phyloP scores from a whole-genome alignment of 495 filamentous ascomycete genomes.

The Daldinia bambusicola region DNA sequence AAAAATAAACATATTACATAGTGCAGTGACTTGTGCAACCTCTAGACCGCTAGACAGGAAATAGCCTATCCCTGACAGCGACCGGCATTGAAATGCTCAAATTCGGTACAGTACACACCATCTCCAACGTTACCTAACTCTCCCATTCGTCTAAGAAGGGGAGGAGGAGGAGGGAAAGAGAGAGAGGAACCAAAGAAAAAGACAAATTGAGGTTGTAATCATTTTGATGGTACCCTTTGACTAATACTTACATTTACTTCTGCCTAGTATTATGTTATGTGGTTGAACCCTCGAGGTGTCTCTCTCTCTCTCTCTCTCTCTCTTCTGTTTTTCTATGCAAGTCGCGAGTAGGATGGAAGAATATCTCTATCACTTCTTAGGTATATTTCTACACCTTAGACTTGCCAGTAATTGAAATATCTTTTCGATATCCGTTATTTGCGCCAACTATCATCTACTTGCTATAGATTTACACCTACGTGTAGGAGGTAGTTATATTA shows the following conservation, averaged over 20 bases:
- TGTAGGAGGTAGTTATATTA: too few species aligned
- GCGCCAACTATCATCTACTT: too few species aligned
- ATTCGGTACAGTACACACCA: slow-evolving; percentile 29
- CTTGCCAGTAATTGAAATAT: too few species aligned
- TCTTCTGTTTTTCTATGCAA: too few species aligned
- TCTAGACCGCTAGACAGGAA: slow-evolving; percentile 33
- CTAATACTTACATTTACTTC: neutral
- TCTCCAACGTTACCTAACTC: slow-evolving; percentile 18
- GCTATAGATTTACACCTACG: too few species aligned
- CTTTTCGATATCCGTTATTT: too few species aligned
- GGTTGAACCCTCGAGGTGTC: too few species aligned
- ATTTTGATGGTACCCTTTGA: neutral
- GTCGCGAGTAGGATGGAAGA: too few species aligned
- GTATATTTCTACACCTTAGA: too few species aligned
- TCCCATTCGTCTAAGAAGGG: slow-evolving; percentile 14
- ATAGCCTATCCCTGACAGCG: slow-evolving; percentile 4
- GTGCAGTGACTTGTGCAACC: slow-evolving; percentile 30
- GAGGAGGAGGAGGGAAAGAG: slow-evolving; percentile 3
- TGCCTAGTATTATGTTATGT: neutral
- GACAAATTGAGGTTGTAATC: slow-evolving; percentile 8
- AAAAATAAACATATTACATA: slow-evolving; percentile 18
- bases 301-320: too few species aligned
- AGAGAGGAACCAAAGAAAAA: slow-evolving; percentile 11
- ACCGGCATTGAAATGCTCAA: slow-evolving; percentile 22
- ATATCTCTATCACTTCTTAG: too few species aligned